Conservation (phyloP, 345 rosid genomes). For the Citrus medica region DNA sequence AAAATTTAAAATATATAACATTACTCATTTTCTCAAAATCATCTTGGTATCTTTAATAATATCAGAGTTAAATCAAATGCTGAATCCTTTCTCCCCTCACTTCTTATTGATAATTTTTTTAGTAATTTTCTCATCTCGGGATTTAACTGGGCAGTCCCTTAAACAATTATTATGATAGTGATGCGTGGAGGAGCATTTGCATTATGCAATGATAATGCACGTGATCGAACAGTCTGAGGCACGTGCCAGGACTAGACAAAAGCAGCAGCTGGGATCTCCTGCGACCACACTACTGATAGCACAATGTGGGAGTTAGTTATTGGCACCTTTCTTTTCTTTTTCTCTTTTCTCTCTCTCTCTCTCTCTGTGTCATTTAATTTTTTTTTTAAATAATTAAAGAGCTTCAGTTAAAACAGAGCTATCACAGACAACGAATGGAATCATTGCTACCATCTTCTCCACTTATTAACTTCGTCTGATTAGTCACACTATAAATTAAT, state of each 20-base stretch:
- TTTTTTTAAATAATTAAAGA: not conserved
- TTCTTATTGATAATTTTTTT: not conserved
- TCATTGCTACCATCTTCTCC: slow-evolving; percentile 24
- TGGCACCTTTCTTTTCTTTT: not conserved
- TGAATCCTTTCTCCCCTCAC: no score
- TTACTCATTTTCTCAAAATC: no score
- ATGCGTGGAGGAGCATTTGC: not conserved
- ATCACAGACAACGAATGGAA: slow-evolving; percentile 25
- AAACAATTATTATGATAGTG: not conserved
- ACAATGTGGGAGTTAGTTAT: not conserved
- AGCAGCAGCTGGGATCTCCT: slow-evolving; percentile 2
- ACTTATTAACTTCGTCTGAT: not conserved
- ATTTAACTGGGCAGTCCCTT: not conserved
- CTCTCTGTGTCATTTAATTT: no score
- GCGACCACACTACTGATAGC: not conserved
- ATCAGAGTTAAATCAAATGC: no score
- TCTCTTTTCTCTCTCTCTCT: not conserved
- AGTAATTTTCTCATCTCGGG: not conserved
- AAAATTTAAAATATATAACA: no score
- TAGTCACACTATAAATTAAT: not conserved
- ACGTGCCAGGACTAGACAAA: not conserved
- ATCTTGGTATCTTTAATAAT: no score
- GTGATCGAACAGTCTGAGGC: not conserved
- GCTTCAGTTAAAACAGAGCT: slow-evolving; percentile 27
- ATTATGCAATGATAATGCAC: not conserved